Evolutionary conservation across 352 stramenopile genomes (phyloP).

Genomic region (Thalassiosira livingstoniorum): DNA sequence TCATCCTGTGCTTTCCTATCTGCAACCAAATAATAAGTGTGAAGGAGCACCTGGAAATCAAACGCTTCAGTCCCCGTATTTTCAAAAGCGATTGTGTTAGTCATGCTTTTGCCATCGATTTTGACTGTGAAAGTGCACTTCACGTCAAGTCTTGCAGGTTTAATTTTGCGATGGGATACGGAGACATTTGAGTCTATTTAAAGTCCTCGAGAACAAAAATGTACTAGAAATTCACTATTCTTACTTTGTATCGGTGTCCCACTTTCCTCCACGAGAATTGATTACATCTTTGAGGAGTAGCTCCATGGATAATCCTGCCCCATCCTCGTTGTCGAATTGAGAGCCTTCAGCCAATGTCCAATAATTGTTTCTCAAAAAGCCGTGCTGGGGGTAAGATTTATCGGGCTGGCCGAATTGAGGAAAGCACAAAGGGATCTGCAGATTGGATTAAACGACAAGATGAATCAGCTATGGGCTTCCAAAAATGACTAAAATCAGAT

Average conservation of each 20-base stretch:
- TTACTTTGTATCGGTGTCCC: constrained; percentile 77
- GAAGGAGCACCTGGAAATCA: constrained; percentile 92
- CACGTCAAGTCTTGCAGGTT: no score
- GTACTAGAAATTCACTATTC: no score
- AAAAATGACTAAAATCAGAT: no score
- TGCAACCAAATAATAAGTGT: constrained; percentile 93
- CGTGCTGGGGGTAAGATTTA: constrained; percentile 87
- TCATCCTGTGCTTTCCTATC: constrained; percentile 82
- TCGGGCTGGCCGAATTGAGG: constrained; percentile 95
- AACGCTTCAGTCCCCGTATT: constrained; percentile 90
- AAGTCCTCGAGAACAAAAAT: no score
- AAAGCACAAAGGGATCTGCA: constrained; percentile 96
- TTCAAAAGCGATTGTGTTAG: constrained; percentile 89
- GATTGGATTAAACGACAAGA: no score
- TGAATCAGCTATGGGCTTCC: no score
- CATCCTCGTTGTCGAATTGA: constrained; percentile 63
- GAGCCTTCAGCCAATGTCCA: constrained; percentile 74
- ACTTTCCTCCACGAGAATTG: constrained; percentile 62
- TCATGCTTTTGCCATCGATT: constrained; percentile 87
- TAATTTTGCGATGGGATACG: no score
- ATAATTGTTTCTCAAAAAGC: constrained; percentile 89
- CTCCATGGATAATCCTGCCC: constrained; percentile 67
- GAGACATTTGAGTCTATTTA: no score
- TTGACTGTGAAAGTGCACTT: constrained; percentile 89
- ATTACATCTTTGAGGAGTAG: constrained; percentile 76